phyloP scores from a whole-genome alignment of 2,329 filamentous ascomycete species.

The Dothidotthia symphoricarpi region DNA sequence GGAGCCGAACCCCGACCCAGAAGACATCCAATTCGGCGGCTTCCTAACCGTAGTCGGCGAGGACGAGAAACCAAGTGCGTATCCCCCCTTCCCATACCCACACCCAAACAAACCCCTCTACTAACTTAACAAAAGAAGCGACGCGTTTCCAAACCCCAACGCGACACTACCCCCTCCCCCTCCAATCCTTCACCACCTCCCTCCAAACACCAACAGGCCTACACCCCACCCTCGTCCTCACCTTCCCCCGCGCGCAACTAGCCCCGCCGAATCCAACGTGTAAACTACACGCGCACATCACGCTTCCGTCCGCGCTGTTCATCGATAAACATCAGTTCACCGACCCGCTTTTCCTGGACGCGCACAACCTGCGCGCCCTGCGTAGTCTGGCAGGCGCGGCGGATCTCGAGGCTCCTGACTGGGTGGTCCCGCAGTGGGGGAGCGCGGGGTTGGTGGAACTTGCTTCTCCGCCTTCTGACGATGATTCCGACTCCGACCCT shows the following conservation, averaged over 20 bases:
- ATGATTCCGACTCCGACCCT: slow-evolving; percentile 1
- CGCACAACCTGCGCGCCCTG: slow-evolving; percentile 72
- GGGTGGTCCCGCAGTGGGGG: slow-evolving; percentile 74
- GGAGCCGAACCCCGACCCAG: slow-evolving; percentile 62
- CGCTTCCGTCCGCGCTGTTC: slow-evolving; percentile 77
- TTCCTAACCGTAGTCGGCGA: slow-evolving; percentile 76
- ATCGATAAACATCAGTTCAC: slow-evolving; percentile 82
- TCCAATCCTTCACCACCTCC: slow-evolving; percentile 55
- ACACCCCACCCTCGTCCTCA: slow-evolving; percentile 75
- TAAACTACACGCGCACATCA: slow-evolving; percentile 74
- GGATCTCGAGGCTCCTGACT: slow-evolving; percentile 88
- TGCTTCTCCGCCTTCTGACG: slow-evolving; percentile 48
- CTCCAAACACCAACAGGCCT: slow-evolving; percentile 75
- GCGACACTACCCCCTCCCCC: slow-evolving; percentile 64
- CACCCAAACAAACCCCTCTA: not conserved
- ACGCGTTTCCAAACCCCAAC: slow-evolving; percentile 85
- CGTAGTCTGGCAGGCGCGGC: slow-evolving; percentile 71
- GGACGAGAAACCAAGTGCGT: slow-evolving; percentile 62
- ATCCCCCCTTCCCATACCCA: not conserved
- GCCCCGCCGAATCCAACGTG: slow-evolving; percentile 56
- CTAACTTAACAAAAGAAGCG: slow-evolving; percentile 52
- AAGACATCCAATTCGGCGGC: slow-evolving; percentile 77
- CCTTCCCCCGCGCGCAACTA: slow-evolving; percentile 57
- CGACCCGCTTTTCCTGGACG: slow-evolving; percentile 72
- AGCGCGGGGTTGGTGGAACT: slow-evolving; percentile 75